A percentile compares a stretch with the other conserved stretches of the same genome.
phyloP scores from a whole-genome alignment of 345 rosid species.

The Turritis glabra region DNA sequence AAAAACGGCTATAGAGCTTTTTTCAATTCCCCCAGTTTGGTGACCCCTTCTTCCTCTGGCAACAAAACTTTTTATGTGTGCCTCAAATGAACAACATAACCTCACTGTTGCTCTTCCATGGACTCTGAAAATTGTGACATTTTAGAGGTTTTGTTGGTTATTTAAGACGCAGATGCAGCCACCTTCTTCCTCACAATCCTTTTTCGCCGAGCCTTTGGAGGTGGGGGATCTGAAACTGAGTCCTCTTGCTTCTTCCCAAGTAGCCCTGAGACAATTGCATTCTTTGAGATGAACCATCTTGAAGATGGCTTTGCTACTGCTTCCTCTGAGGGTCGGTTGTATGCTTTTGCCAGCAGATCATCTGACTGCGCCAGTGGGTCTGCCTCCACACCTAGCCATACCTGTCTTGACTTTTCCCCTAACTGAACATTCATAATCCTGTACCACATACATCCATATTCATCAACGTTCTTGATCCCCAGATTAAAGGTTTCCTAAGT shows the following conservation, averaged over 20 bases:
- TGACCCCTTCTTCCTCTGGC: conserved; percentile 26
- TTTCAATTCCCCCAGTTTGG: conserved; percentile 8
- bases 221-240: conserved; percentile 44
- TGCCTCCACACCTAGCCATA: conserved; percentile 87
- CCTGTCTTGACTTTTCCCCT: conserved; percentile 74
- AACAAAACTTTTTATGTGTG: conserved; percentile 34
- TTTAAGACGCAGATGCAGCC: conserved; percentile 41
- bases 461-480: conserved; percentile 13
- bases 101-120: conserved; percentile 28
- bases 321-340: conserved; percentile 61
- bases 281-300: conserved; percentile 83
- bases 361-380: conserved; percentile 82
- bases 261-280: conserved; percentile 72
- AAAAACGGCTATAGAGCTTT: conserved; percentile 6
- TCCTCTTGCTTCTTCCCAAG: conserved; percentile 74
- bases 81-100: conserved; percentile 32
- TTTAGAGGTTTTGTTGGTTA: conserved; percentile 15
- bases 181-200: conserved; percentile 85
- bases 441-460: conserved; percentile 34
- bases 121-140: conserved; percentile 9
- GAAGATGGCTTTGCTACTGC: conserved; percentile 46
- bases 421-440: conserved; percentile 73
- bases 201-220: conserved; percentile 74
- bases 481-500: background rate
- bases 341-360: conserved; percentile 64